These are phyloP conservation scores for Hyaloperonospora brassicae DNA, from an alignment of 352 stramenopile species.

Conservation along the genomic window DNA sequence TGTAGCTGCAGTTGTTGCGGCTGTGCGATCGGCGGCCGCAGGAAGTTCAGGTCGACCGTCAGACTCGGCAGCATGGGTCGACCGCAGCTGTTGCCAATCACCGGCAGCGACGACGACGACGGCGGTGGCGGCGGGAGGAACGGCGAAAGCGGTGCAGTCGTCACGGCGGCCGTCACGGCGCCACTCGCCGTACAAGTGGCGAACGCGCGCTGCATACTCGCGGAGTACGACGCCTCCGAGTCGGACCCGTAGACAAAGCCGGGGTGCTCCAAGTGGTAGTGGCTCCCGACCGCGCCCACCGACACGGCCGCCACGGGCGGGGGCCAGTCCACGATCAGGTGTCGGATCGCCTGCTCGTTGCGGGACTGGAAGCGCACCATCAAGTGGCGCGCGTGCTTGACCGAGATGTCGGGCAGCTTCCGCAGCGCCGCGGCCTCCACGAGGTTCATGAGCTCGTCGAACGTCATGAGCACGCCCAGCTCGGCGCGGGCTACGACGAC, in stretches of 20 bases:
- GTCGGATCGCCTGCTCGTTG: constrained; percentile 42
- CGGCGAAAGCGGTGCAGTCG: background rate
- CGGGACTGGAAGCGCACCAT: constrained; percentile 40
- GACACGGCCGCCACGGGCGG: constrained; percentile 1
- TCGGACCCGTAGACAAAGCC: constrained; percentile 9
- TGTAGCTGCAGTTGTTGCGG: background rate
- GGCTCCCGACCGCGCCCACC: background rate
- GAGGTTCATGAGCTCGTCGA: constrained; percentile 51
- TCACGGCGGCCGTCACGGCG: background rate
- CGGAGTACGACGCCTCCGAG: too few species aligned
- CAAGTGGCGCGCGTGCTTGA: constrained; percentile 41
- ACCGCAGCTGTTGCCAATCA: constrained; percentile 2
- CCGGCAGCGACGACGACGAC: background rate
- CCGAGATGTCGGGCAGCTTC: constrained; percentile 52
- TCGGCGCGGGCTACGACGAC: constrained; percentile 49
- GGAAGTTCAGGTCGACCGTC: constrained; percentile 2
- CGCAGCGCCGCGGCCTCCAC: constrained; percentile 42
- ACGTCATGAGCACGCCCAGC: constrained; percentile 57
- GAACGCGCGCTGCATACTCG: too few species aligned
- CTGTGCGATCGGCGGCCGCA: background rate
- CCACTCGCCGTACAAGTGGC: background rate
- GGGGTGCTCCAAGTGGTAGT: constrained; percentile 16
- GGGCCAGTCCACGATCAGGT: constrained; percentile 46
- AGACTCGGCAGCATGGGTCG: constrained; percentile 14
- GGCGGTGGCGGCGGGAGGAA: too few species aligned